Base-by-base conservation (phyloP, 805 yeast genomes). In the Wickerhamiella musiphila region DNA sequence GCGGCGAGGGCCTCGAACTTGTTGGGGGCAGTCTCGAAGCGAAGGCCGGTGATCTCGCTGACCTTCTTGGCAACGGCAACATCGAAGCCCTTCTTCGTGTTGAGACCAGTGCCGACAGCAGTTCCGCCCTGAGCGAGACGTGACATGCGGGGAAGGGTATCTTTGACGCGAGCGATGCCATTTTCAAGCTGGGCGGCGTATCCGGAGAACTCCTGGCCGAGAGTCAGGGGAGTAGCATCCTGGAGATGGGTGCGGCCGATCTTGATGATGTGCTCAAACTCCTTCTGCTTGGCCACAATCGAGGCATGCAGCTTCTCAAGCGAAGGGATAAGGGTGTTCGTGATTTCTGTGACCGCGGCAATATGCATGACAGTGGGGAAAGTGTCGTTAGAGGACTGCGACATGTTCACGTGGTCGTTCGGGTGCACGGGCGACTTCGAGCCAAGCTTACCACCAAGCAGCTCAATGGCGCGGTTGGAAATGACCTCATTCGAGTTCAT, bases 291-390 rank as follows among this genome's bases (percentile, higher is more conserved):
- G 39, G 54, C 65, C 31, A 68, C 66, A 43, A 90, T 62, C n/a
- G 94, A 65, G 50, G 75, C 78, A 57, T 78, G 78, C 51, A 90
- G 72, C 27, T 61, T 64, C 36, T 68, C 64, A 52, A 90, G 66
- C 51, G 82, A 79, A 12, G 98, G 98, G 33, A 86, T 46, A 56
- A 90, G 67, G 26, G 65, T 63, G 52, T 68, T 50, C 34, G 75
- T 61, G 60, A 86, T 78, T 63, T 86, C 94, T 26, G 78, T 69
- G 41, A 84, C 94, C 13, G 96, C 94, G 35, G 98, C 95, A 60
- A 90, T 86, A 65, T 90, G 98, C 98, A 90, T 90, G 35, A 86
- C 98, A 23, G 98, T 84, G 46, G 98, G 98, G 78, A 90, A 90
- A 34, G 96, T 90, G 61, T 90, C 98, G 58, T 90, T 90, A 29